Base-by-base conservation (phyloP, 192 early-diverging fungal species). In the Mortierella claussenii region DNA sequence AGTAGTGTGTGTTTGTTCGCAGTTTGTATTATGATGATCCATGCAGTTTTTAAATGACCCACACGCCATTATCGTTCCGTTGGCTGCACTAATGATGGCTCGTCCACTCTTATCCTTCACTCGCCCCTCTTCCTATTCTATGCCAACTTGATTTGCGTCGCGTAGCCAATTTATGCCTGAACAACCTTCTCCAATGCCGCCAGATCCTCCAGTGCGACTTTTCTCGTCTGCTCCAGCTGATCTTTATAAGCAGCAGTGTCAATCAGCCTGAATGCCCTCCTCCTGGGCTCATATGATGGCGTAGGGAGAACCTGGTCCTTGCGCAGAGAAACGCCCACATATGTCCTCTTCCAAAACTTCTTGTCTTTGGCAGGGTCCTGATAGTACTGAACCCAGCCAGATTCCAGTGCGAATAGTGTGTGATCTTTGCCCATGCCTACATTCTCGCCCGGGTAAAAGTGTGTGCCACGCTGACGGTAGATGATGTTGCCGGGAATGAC, bases 401-500 rank as follows among this genome's bases (percentile, higher is more conserved):
- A 87, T 43, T 87, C 81, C 31, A 88, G 57, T 17, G 93, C 93
- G 74, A 75, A 93, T 43, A 93, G 65, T 18, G 93, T 94, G 76
- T 90, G 90, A 78, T 94, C 93, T 64, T 89, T 89, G 60, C 93
- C 93, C 52, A 91, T 88, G 15, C 85, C 88, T 27, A 89, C 92
- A 64, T 94, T 87, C 64, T 92, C 90, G 17, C 93, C 93, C 10
- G 93, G 88, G 52, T 90, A 89, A 65, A 93, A 93, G 60, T 86
- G 82, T 50, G 90, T 93, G 6, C 93, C 93, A 53, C 90, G 81
- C 68, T 94, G 93, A 65, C 93, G 88, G 43, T 92, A 88, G 67
- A 94, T 89, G 55, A 94, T 93, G 69, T 92, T 90, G 30, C 93
- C 93, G 1, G 90, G 83, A 42, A 90, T 81, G 23, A 93, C 93